A percentile compares a stretch with the other conserved stretches of the same genome.
Evolutionary conservation across 306 rosid species (phyloP).

Genomic region (Prunus campanulata): DNA sequence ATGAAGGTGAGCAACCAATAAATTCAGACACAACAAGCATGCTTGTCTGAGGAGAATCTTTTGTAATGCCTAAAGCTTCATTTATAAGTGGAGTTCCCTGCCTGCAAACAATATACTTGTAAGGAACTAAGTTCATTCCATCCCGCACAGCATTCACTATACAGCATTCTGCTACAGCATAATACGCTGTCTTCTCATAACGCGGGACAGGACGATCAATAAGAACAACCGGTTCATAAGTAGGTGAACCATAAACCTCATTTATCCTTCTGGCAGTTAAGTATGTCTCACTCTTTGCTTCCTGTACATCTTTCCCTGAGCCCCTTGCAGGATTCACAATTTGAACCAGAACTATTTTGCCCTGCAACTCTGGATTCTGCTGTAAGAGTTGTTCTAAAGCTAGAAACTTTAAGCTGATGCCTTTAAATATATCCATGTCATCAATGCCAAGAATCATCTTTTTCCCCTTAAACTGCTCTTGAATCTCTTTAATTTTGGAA

Average conservation of each 20-base stretch:
- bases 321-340: constrained; percentile 90
- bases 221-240: constrained; percentile 65
- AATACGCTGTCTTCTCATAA: constrained; percentile 77
- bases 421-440: constrained; percentile 89
- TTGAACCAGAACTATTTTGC: constrained; percentile 68
- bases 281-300: constrained; percentile 64
- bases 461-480: constrained; percentile 58
- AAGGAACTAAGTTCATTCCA: constrained; percentile 88
- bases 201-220: constrained; percentile 74
- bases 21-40: constrained; percentile 90
- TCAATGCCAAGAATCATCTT: constrained; percentile 53
- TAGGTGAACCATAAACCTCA: constrained; percentile 45
- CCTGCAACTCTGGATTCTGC: constrained; percentile 57
- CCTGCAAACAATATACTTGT: constrained; percentile 76
- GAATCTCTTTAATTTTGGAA: constrained; percentile 58
- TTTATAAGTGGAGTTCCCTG: constrained; percentile 59
- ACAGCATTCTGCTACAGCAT: constrained; percentile 82
- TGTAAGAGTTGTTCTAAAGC: constrained; percentile 76
- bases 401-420: constrained; percentile 72
- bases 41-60: constrained; percentile 53
- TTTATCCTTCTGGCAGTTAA: constrained; percentile 61
- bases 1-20: constrained; percentile 85
- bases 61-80: constrained; percentile 44
- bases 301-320: constrained; percentile 76
- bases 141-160: constrained; percentile 86